A percentile compares a stretch with the other conserved stretches of the same genome.
Conservation (phyloP, 2,329 filamentous ascomycete species). For the Stagonosporopsis rhizophila region DNA sequence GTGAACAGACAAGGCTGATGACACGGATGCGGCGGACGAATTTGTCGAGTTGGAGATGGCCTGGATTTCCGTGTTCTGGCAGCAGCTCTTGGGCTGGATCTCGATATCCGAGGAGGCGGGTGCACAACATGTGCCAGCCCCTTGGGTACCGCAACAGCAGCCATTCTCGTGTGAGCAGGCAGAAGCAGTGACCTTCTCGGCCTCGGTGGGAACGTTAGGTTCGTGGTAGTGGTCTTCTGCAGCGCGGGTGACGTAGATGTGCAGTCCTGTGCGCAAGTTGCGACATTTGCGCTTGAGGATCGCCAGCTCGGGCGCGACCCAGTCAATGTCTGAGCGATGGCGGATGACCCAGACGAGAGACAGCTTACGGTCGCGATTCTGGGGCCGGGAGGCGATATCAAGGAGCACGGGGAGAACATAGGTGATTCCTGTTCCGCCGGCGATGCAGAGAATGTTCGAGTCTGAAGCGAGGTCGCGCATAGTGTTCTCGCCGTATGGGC, state of each 20-base stretch:
- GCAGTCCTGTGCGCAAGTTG: constrained; percentile 36
- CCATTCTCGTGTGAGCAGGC: constrained; percentile 12
- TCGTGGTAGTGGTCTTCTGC: constrained; percentile 29
- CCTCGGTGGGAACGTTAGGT: constrained; percentile 20
- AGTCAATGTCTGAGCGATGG: constrained; percentile 42
- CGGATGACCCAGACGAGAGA: constrained; percentile 48
- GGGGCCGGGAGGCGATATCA: constrained; percentile 34
- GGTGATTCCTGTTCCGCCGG: constrained; percentile 49
- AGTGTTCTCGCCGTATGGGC: constrained; percentile 44
- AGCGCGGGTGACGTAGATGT: constrained; percentile 45
- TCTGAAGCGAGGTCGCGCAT: constrained; percentile 30
- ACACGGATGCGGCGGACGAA: constrained; percentile 30
- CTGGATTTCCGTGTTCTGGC: constrained; percentile 34
- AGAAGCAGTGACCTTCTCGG: constrained; percentile 29
- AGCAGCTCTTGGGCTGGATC: constrained; percentile 14
- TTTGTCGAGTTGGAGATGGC: constrained; percentile 18
- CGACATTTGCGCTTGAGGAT: constrained; percentile 37
- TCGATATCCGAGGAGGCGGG: neutral
- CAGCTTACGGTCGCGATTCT: constrained; percentile 35
- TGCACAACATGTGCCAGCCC: neutral
- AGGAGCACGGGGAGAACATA: constrained; percentile 48
- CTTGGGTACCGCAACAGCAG: constrained; percentile 6
- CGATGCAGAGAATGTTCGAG: constrained; percentile 46
- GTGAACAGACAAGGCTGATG: constrained; percentile 36
- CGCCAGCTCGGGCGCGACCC: constrained; percentile 46